Evolutionary conservation across 306 rosid species (phyloP).

Genomic region (Glycyrrhiza uralensis): DNA sequence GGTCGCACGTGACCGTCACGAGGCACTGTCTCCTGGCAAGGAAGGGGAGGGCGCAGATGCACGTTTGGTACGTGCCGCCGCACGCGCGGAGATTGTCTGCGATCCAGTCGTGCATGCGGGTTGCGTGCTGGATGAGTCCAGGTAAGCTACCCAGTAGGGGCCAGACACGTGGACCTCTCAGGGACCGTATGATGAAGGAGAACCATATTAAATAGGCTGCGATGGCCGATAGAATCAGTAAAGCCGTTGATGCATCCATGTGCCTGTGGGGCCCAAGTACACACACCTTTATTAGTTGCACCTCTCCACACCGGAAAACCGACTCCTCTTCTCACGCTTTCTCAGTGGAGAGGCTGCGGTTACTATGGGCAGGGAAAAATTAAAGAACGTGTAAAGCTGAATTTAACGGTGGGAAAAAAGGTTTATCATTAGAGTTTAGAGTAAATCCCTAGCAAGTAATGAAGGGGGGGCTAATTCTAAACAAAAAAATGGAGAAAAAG

Average conservation of each 20-base stretch:
- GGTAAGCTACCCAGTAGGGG: constrained; percentile 85
- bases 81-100: constrained; percentile 66
- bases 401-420: too few species aligned
- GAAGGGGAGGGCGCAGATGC: constrained; percentile 62
- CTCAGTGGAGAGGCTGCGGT: too few species aligned
- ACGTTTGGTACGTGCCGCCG: constrained; percentile 94
- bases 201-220: constrained; percentile 76
- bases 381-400: too few species aligned
- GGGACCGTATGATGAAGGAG: constrained; percentile 32
- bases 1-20: constrained; percentile 93
- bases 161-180: constrained; percentile 93
- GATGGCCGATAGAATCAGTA: constrained; percentile 43
- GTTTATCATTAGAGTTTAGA: too few species aligned
- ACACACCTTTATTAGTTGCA: background rate
- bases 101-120: constrained; percentile 95
- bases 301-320: background rate
- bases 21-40: constrained; percentile 65
- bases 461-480: too few species aligned
- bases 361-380: too few species aligned
- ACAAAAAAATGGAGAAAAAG: too few species aligned
- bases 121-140: constrained; percentile 54
- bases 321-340: background rate
- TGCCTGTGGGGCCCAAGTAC: constrained; percentile 19
- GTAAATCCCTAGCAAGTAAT: too few species aligned
- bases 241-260: constrained; percentile 59